Conservation (phyloP, 2,329 filamentous ascomycete genomes). For the Trichoderma asperellum region DNA sequence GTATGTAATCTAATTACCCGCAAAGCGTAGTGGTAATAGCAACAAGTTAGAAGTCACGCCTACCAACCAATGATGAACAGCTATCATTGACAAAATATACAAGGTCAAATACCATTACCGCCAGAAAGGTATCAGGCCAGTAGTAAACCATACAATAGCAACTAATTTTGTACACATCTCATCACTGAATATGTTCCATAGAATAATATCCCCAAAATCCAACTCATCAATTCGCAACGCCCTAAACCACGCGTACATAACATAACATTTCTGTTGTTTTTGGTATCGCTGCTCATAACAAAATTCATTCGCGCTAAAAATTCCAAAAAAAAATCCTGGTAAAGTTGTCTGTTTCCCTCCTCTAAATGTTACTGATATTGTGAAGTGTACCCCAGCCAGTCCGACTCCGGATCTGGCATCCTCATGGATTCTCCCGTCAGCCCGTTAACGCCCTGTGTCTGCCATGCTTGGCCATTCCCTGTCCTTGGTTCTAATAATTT, state of each 20-base stretch:
- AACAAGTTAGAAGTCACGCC: neutral
- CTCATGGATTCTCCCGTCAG: constrained; percentile 33
- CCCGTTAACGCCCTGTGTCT: constrained; percentile 35
- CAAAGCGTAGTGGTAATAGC: neutral
- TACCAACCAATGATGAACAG: neutral
- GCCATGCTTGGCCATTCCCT: constrained; percentile 34
- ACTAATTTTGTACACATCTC: neutral
- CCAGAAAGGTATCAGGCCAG: neutral
- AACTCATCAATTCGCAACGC: neutral
- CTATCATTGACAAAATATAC: neutral
- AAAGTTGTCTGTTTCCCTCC: neutral
- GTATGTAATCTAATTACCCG: neutral
- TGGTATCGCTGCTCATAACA: constrained; percentile 22
- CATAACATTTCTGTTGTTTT: neutral
- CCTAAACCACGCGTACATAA: neutral
- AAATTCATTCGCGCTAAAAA: constrained; percentile 4
- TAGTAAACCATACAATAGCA: neutral
- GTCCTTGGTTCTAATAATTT: constrained; percentile 37
- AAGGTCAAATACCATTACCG: neutral
- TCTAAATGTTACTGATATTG: constrained; percentile 5
- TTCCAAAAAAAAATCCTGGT: neutral
- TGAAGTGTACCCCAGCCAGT: constrained; percentile 37
- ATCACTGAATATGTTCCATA: neutral
- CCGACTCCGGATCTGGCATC: constrained; percentile 41
- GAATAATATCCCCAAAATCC: neutral